Percentiles rank a stretch among this genome's conserved stretches.
These are phyloP conservation scores for Colletotrichum brevisporum DNA, from an alignment of 2,329 filamentous ascomycete species.

Conservation along the genomic window DNA sequence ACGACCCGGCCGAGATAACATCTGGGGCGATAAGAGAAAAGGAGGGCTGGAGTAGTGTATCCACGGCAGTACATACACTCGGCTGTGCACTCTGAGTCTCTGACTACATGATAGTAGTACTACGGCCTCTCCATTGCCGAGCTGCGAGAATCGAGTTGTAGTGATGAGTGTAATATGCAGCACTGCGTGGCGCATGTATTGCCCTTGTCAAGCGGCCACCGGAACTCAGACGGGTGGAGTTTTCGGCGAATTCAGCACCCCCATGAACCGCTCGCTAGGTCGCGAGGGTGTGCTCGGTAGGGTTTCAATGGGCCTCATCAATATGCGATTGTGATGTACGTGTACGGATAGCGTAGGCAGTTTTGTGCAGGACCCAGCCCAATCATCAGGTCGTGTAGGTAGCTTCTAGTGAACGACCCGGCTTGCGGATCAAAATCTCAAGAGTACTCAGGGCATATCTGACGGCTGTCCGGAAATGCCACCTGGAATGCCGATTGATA, in stretches of 20 bases:
- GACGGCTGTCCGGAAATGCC: neutral
- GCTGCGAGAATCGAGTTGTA: too few species aligned
- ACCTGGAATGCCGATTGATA: neutral
- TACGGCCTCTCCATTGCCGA: neutral
- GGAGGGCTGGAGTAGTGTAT: too few species aligned
- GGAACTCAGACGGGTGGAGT: conserved; percentile 17
- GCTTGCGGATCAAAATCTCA: too few species aligned
- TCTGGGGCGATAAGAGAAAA: neutral
- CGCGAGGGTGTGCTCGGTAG: conserved; percentile 9
- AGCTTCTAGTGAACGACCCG: neutral
- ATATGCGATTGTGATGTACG: neutral
- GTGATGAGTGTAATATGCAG: too few species aligned
- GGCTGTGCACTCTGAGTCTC: too few species aligned
- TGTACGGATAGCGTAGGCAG: neutral
- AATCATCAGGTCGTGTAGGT: neutral
- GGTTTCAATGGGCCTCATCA: neutral
- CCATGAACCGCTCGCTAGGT: conserved; percentile 1
- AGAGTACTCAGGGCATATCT: too few species aligned
- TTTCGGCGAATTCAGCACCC: conserved; percentile 21
- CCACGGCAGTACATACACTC: too few species aligned
- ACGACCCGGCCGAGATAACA: neutral
- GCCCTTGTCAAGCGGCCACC: conserved; percentile 11
- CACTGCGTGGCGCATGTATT: neutral
- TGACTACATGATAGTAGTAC: too few species aligned
- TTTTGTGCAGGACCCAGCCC: neutral